These are phyloP conservation scores for Aspergillus incahuasiensis DNA, from an alignment of 495 filamentous ascomycete species.

Conservation along the genomic window DNA sequence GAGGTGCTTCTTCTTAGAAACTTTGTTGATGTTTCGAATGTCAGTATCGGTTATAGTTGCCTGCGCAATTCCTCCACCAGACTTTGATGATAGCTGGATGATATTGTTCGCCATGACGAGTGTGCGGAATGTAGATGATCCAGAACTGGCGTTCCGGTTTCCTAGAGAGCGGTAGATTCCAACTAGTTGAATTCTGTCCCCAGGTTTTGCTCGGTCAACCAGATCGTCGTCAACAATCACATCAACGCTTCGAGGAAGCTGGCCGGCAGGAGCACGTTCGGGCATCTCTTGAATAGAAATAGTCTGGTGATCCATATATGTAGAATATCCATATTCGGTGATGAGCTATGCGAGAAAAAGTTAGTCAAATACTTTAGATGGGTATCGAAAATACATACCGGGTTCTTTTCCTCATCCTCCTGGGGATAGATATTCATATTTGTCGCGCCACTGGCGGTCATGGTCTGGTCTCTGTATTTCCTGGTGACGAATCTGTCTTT, in stretches of 20 bases:
- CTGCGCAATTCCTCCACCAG: slow-evolving; percentile 88
- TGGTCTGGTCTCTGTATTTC: slow-evolving; percentile 92
- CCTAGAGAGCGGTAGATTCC: slow-evolving; percentile 91
- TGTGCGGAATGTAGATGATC: slow-evolving; percentile 88
- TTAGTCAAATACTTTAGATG: slow-evolving; percentile 11
- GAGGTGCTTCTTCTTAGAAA: slow-evolving; percentile 90
- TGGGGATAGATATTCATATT: slow-evolving; percentile 90
- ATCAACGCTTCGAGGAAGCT: slow-evolving; percentile 95
- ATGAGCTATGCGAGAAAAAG: slow-evolving; percentile 48
- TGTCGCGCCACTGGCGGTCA: slow-evolving; percentile 81
- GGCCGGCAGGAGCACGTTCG: slow-evolving; percentile 90
- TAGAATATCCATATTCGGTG: slow-evolving; percentile 94
- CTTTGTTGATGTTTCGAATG: slow-evolving; percentile 97
- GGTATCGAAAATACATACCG: slow-evolving; percentile 37
- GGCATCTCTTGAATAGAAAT: slow-evolving; percentile 99
- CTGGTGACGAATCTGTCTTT: slow-evolving; percentile 77
- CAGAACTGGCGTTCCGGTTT: slow-evolving; percentile 83
- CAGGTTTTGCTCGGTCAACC: slow-evolving; percentile 91
- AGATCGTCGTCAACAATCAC: slow-evolving; percentile 96
- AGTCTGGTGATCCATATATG: slow-evolving; percentile 94
- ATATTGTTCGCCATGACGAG: slow-evolving; percentile 92
- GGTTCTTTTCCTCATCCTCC: slow-evolving; percentile 80
- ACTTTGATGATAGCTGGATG: slow-evolving; percentile 91
- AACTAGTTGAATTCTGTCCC: slow-evolving; percentile 92
- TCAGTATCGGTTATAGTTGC: slow-evolving; percentile 95